Evolutionary conservation across 805 yeast genomes (phyloP), one percentile per base, ranked within the genome.

Genomic region (Ogataea ramenticola): DNA sequence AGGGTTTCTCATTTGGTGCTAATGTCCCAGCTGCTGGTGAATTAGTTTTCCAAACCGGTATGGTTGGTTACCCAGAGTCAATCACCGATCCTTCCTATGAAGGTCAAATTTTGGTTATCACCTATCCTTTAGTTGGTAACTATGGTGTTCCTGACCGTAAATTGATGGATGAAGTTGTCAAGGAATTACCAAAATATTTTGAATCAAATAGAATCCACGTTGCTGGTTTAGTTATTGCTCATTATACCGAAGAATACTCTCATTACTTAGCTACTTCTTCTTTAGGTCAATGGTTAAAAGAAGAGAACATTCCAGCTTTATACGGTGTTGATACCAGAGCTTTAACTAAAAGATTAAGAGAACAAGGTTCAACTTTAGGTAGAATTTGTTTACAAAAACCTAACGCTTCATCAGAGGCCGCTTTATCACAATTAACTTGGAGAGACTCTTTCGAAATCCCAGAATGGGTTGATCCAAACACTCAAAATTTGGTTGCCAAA

Each of bases 31-130:
- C 81, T 45, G 95, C 98, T 45, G 99, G 99, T 76, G 99, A 93
- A 71, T 79, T 95, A 57, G 99, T 93, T 48, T 93, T 93, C 80
- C 98, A 95, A 70, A 93, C 99, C 50, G 98, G 99, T 73, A 90
- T 93, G 96, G 98, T 93, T 55, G 99, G 99, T 49, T 93, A 93
- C 66, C 99, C 99, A 16, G 99, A 93, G 66, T 86, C 96, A 9
- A 89, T 93, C 95, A 93, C 99, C 20, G 99, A 93, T 66, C 99
- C 99, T 33, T 89, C 97, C 7, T 93, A 93, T 66, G 82, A 81
- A 56, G 99, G 99, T 42, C 99, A 93, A 71, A 93, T 93, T 54
- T 78, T 93, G 53, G 95, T 93, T 48, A 87, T 93, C 69, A 93
- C 99, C 8, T 97, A 89, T 67, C 99, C 99, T 20, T 74, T 93